Evolutionary conservation across 2,329 filamentous ascomycete genomes (phyloP).

Genomic region (Fusarium tjaetaba): DNA sequence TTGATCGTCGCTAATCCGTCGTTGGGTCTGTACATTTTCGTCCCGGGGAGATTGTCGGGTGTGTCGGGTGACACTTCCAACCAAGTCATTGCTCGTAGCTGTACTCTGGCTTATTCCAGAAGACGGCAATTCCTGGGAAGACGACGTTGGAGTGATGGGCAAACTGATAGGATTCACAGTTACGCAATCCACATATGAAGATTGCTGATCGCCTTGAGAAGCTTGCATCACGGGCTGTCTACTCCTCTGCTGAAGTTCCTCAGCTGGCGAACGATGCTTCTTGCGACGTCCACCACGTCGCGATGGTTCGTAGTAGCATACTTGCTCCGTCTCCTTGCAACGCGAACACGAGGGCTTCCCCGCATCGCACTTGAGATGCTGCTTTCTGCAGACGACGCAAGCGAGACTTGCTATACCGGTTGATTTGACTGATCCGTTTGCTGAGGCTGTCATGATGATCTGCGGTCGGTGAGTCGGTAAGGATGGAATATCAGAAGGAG

Average conservation of each 20-base stretch:
- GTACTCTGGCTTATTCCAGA: neutral
- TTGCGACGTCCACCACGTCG: conserved; percentile 36
- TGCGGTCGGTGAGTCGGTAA: neutral
- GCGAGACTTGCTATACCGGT: conserved; percentile 28
- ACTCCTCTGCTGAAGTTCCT: neutral
- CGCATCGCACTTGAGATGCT: conserved; percentile 40
- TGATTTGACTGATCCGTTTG: conserved; percentile 7
- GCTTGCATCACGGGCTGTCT: neutral
- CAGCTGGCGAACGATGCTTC: neutral
- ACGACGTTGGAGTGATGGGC: neutral
- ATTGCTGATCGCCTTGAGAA: neutral
- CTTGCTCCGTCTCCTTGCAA: conserved; percentile 11
- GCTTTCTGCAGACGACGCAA: conserved; percentile 36
- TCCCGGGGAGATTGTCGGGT: neutral
- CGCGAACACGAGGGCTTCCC: conserved; percentile 34
- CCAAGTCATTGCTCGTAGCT: neutral
- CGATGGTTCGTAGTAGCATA: conserved; percentile 37
- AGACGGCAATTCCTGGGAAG: neutral
- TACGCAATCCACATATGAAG: conserved; percentile 2
- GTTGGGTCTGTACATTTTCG: neutral
- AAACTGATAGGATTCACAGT: conserved; percentile 8
- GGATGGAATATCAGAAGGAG: neutral
- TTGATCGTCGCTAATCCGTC: neutral
- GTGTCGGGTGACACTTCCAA: neutral
- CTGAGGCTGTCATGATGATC: conserved; percentile 18